Conservation (phyloP, 106 monocot genomes). For the Dendrobium nobile region DNA sequence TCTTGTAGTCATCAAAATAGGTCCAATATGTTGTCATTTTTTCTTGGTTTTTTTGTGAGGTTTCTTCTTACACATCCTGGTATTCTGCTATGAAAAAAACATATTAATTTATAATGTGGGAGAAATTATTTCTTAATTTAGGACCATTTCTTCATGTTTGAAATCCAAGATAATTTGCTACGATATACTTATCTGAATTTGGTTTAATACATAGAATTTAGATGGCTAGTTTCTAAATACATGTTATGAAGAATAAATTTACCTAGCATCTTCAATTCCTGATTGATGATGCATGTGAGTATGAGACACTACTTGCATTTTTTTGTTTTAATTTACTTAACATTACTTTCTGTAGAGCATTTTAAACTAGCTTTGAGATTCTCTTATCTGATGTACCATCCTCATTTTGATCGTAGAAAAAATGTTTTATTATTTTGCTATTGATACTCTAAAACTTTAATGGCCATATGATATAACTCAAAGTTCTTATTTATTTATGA, state of each 20-base stretch:
- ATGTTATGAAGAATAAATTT: not conserved
- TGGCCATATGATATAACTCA: not conserved
- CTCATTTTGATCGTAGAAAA: not conserved
- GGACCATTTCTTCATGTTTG: not conserved
- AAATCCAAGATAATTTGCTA: not conserved
- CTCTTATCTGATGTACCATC: not conserved
- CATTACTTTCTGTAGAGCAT: not conserved
- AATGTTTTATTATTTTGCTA: not conserved
- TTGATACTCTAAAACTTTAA: not conserved
- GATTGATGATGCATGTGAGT: not conserved
- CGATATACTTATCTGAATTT: not conserved
- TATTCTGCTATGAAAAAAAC: not conserved
- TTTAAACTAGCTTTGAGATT: not conserved
- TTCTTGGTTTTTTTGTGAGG: too few species aligned
- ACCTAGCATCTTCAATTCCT: not conserved
- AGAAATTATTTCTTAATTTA: not conserved
- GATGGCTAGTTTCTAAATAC: not conserved
- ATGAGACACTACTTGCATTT: too few species aligned
- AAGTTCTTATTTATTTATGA: not conserved
- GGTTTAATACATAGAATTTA: not conserved
- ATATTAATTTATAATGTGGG: not conserved
- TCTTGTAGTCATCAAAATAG: not conserved
- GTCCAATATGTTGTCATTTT: not conserved
- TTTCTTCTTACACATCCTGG: too few species aligned
- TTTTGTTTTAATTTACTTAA: too few species aligned